These are phyloP conservation scores for Podochytrium sp. DNA, from an alignment of 192 early-diverging fungal genomes.

Conservation along the genomic window DNA sequence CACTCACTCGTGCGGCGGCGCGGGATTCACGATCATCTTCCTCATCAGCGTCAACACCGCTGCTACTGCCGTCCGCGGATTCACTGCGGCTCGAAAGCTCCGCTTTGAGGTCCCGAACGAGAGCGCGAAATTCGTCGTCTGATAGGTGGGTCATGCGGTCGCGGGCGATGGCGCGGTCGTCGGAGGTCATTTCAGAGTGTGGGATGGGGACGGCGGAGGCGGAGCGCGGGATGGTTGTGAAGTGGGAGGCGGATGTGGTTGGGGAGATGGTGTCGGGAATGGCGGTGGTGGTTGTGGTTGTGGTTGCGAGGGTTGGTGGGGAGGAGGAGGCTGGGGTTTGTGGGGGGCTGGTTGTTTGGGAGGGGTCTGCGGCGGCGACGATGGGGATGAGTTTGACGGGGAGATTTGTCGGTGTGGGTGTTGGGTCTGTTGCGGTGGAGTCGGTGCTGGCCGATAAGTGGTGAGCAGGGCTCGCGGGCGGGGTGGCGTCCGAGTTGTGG, in stretches of 20 bases:
- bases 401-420: no score
- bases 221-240: neutral
- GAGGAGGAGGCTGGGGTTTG: neutral
- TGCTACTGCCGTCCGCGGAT: neutral
- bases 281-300: neutral
- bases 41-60: neutral
- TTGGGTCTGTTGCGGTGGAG: neutral
- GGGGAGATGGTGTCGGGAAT: neutral
- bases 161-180: slow-evolving; percentile 12
- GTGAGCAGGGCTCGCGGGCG: neutral
- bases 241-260: neutral
- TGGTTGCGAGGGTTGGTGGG: neutral
- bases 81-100: slow-evolving; percentile 12
- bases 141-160: slow-evolving; percentile 19
- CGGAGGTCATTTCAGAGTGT: neutral
- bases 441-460: neutral
- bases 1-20: neutral
- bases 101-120: slow-evolving; percentile 15
- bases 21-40: neutral
- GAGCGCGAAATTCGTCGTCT: slow-evolving; percentile 18
- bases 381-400: slow-evolving; percentile 17
- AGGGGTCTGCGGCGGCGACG: neutral
- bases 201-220: neutral
- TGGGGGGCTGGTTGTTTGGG: neutral
- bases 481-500: neutral